Conservation (phyloP, 1,139 yeast genomes). For the Hemisphaericaspora lyxosophila region DNA sequence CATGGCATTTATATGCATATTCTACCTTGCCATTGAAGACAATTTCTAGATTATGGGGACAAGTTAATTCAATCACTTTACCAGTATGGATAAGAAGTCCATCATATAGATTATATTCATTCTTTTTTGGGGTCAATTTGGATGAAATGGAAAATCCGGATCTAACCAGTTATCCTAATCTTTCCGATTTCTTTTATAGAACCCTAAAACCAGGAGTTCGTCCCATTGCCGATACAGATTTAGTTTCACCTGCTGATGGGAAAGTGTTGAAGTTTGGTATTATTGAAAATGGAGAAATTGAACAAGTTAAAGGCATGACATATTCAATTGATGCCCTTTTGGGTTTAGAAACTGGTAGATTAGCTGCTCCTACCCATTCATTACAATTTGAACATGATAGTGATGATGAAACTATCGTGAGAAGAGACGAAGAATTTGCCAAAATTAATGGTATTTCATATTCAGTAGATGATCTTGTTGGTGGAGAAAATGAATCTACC, state of each 20-base stretch:
- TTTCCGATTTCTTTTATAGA: slow-evolving; percentile 91
- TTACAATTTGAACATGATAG: slow-evolving; percentile 45
- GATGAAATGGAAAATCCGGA: slow-evolving; percentile 88
- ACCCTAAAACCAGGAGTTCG: slow-evolving; percentile 76
- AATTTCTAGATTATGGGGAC: slow-evolving; percentile 92
- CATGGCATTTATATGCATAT: slow-evolving; percentile 88
- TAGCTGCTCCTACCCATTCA: slow-evolving; percentile 63
- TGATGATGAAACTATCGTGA: slow-evolving; percentile 44
- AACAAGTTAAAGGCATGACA: slow-evolving; percentile 95
- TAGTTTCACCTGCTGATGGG: slow-evolving; percentile 95
- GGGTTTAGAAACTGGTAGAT: slow-evolving; percentile 55
- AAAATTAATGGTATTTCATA: slow-evolving; percentile 72
- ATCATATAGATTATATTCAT: slow-evolving; percentile 74
- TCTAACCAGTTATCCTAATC: slow-evolving; percentile 67
- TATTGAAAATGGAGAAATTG: slow-evolving; percentile 82
- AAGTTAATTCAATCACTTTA: slow-evolving; percentile 73
- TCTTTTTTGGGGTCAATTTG: slow-evolving; percentile 81
- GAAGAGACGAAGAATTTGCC: slow-evolving; percentile 76
- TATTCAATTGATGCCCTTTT: slow-evolving; percentile 87
- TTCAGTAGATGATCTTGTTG: slow-evolving; percentile 67
- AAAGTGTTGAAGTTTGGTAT: slow-evolving; percentile 81
- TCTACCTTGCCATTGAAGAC: slow-evolving; percentile 90
- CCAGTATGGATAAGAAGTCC: slow-evolving; percentile 91
- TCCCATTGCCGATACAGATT: slow-evolving; percentile 66
- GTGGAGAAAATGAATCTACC: slow-evolving; percentile 34